Evolutionary conservation across 2,329 filamentous ascomycete species (phyloP).

Genomic region (Purpureocillium lavendulum): DNA sequence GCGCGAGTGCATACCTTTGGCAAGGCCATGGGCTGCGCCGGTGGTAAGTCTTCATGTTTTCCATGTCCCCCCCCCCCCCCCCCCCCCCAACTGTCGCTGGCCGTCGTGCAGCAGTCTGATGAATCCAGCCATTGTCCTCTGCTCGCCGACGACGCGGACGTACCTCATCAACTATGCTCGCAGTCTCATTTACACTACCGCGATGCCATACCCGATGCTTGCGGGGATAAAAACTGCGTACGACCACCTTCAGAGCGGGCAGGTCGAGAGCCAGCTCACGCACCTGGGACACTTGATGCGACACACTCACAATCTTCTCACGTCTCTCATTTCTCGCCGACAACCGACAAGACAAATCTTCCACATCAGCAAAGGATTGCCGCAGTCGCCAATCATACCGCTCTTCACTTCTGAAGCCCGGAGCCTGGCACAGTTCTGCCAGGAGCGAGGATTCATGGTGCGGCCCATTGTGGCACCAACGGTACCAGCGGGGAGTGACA

Average conservation of each 20-base stretch:
- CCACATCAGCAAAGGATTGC: slow-evolving; percentile 22
- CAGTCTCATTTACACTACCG: slow-evolving; percentile 68
- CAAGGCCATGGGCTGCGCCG: slow-evolving; percentile 59
- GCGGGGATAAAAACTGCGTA: slow-evolving; percentile 51
- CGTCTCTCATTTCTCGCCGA: slow-evolving; percentile 19
- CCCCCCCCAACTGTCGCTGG: no score
- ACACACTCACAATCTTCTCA: slow-evolving; percentile 37
- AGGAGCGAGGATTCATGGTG: slow-evolving; percentile 49
- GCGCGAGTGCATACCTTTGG: slow-evolving; percentile 58
- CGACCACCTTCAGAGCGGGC: slow-evolving; percentile 42
- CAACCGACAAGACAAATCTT: slow-evolving; percentile 18
- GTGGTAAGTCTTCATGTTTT: slow-evolving; percentile 43
- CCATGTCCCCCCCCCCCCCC: no score
- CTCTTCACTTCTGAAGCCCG: slow-evolving; percentile 51
- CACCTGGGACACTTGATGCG: slow-evolving; percentile 23
- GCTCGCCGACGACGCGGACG: slow-evolving; percentile 46
- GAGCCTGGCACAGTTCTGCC: slow-evolving; percentile 50
- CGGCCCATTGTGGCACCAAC: slow-evolving; percentile 62
- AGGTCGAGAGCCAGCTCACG: slow-evolving; percentile 27
- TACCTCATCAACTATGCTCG: slow-evolving; percentile 71
- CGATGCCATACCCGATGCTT: slow-evolving; percentile 53
- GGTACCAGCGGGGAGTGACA: slow-evolving; percentile 53
- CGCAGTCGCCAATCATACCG: slow-evolving; percentile 56
- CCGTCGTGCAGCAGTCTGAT: no score
- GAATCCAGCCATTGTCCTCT: slow-evolving; percentile 52